phyloP scores from a whole-genome alignment of 768 basidiomycete genomes.

The Termitomyces bulborhizus region DNA sequence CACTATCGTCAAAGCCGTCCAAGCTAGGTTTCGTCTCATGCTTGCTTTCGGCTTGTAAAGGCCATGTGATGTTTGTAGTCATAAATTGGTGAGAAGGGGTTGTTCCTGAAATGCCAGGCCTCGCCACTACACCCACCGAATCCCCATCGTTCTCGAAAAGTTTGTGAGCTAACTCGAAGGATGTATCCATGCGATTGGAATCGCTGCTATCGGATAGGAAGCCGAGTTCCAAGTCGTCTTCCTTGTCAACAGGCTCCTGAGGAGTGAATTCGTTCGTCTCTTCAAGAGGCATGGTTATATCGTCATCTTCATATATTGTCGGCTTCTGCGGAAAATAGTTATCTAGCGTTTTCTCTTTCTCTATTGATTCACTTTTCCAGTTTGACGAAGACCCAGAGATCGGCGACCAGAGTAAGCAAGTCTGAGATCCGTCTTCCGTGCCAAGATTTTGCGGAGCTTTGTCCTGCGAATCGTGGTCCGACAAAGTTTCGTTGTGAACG shows the following conservation, averaged over 20 bases:
- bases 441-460: slow-evolving; percentile 1
- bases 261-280: background rate
- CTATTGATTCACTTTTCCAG: background rate
- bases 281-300: background rate
- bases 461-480: slow-evolving; percentile 8
- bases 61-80: slow-evolving; percentile 15
- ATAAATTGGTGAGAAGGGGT: slow-evolving; percentile 8
- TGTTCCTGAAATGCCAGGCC: slow-evolving; percentile 1
- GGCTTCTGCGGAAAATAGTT: background rate
- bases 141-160: slow-evolving; percentile 11
- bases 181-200: slow-evolving; percentile 1
- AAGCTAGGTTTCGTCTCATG: slow-evolving; percentile 8
- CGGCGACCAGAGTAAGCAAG: slow-evolving; percentile 3
- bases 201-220: slow-evolving; percentile 10
- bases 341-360: background rate
- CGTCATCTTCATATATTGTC: background rate
- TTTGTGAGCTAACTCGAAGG: slow-evolving; percentile 2
- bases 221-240: slow-evolving; percentile 11
- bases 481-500: slow-evolving; percentile 1
- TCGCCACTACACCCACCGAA: slow-evolving; percentile 11
- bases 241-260: background rate
- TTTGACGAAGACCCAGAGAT: slow-evolving; percentile 2
- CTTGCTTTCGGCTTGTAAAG: slow-evolving; percentile 4
- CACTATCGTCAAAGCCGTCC: slow-evolving; percentile 8
- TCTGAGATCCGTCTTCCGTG: slow-evolving; percentile 6